Conservation (phyloP, 208 protist genomes). For the Sergeia podlipaevii region DNA sequence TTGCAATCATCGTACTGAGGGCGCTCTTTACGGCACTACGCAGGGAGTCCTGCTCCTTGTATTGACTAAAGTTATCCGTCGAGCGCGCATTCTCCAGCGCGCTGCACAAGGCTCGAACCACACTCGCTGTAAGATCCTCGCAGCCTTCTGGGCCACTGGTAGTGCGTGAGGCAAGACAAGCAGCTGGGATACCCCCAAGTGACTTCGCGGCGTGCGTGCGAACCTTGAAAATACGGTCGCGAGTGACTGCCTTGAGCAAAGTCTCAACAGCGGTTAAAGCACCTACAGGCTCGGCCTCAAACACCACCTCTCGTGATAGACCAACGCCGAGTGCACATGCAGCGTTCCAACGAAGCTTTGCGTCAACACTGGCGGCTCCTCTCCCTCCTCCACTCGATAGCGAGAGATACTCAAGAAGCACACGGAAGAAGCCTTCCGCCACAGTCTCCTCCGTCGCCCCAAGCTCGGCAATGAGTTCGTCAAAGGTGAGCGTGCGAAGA, state of each 20-base stretch:
- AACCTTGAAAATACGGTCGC: slow-evolving; percentile 79
- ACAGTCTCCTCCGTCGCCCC: slow-evolving; percentile 38
- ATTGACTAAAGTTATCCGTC: slow-evolving; percentile 64
- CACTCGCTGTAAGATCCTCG: slow-evolving; percentile 36
- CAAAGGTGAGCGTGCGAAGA: slow-evolving; percentile 42
- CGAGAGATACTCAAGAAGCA: slow-evolving; percentile 46
- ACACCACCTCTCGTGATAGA: slow-evolving; percentile 43
- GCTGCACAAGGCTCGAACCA: slow-evolving; percentile 55
- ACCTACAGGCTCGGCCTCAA: slow-evolving; percentile 61
- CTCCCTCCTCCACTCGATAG: slow-evolving; percentile 10
- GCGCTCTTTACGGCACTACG: slow-evolving; percentile 29
- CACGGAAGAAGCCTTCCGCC: slow-evolving; percentile 60
- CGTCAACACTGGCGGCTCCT: slow-evolving; percentile 23
- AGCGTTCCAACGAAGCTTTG: slow-evolving; percentile 81
- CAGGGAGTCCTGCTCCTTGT: slow-evolving; percentile 57
- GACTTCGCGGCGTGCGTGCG: slow-evolving; percentile 70
- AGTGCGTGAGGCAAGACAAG: slow-evolving; percentile 9
- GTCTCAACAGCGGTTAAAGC: slow-evolving; percentile 44
- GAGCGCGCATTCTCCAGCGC: slow-evolving; percentile 35
- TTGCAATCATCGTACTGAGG: slow-evolving; percentile 38
- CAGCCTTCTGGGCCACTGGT: slow-evolving; percentile 19
- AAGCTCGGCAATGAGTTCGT: slow-evolving; percentile 66
- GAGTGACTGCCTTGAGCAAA: slow-evolving; percentile 38
- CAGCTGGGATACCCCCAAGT: slow-evolving; percentile 21
- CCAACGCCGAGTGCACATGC: slow-evolving; percentile 61